Conservation (phyloP, 148 eudicot species). For the Vaccinium vitisidaea region DNA sequence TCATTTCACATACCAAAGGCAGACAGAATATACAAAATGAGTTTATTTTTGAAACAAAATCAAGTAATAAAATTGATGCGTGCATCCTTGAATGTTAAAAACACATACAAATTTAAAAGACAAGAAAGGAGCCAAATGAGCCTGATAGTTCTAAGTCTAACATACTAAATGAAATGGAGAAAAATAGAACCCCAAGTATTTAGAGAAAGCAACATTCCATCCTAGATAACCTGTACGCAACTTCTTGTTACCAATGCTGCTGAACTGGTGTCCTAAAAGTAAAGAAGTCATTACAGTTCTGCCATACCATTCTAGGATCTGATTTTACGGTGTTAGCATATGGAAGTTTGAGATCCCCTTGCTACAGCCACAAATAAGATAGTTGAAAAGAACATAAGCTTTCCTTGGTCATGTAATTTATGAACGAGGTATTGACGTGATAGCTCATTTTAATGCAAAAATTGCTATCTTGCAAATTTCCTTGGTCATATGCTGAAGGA, state of each 20-base stretch:
- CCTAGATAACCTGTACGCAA: neutral
- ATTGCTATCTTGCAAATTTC: neutral
- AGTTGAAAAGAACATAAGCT: neutral
- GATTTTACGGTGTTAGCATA: neutral
- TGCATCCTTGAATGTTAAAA: neutral
- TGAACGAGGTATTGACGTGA: neutral
- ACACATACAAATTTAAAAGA: neutral
- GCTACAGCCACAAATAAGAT: conserved; percentile 1
- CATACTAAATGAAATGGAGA: no score
- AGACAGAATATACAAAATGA: neutral
- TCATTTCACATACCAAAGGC: conserved; percentile 5
- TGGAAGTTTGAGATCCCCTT: neutral
- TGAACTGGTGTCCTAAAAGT: neutral
- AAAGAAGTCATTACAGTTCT: neutral
- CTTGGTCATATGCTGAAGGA: neutral
- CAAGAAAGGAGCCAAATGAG: neutral
- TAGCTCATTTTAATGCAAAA: neutral
- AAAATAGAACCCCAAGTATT: neutral
- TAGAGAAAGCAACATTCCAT: neutral
- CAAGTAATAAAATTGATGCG: neutral
- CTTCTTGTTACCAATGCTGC: neutral
- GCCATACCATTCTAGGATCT: neutral
- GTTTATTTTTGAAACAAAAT: neutral
- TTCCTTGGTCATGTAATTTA: neutral
- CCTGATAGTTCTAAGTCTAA: neutral